Evolutionary conservation across 2,329 filamentous ascomycete genomes (phyloP).

Genomic region (Colletotrichum sidae): DNA sequence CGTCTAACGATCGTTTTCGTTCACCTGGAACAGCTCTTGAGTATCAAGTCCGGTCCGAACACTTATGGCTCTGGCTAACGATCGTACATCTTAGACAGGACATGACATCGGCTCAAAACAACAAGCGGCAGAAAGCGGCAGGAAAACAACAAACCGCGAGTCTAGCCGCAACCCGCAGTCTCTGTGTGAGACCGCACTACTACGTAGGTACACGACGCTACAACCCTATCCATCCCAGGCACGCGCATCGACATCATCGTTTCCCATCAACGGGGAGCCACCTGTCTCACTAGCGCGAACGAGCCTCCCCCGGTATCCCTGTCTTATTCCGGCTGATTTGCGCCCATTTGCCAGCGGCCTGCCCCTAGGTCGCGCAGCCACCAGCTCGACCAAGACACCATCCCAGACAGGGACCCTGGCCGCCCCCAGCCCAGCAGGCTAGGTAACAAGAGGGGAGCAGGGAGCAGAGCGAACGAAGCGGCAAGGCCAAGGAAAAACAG

Average conservation of each 20-base stretch:
- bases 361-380: constrained; percentile 37
- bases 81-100: too few species aligned
- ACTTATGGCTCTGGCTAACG: too few species aligned
- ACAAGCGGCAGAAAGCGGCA: neutral
- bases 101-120: constrained; percentile 7
- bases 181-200: neutral
- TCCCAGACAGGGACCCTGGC: constrained; percentile 27
- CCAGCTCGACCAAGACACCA: constrained; percentile 29
- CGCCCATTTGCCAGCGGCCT: constrained; percentile 36
- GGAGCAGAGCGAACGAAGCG: too few species aligned
- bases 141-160: too few species aligned
- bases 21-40: too few species aligned
- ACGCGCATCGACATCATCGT: constrained; percentile 38
- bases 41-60: too few species aligned
- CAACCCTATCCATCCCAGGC: constrained; percentile 18
- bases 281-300: constrained; percentile 40
- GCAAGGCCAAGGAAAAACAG: neutral
- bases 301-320: constrained; percentile 38
- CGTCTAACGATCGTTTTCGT: too few species aligned
- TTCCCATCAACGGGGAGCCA: constrained; percentile 35
- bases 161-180: too few species aligned
- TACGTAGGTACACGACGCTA: neutral
- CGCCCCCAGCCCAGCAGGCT: constrained; percentile 20
- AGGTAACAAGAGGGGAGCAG: neutral
- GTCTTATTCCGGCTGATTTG: constrained; percentile 38